These are phyloP conservation scores for Tolypocladium pustulatum DNA, from an alignment of 2,329 filamentous ascomycete species.

Conservation along the genomic window DNA sequence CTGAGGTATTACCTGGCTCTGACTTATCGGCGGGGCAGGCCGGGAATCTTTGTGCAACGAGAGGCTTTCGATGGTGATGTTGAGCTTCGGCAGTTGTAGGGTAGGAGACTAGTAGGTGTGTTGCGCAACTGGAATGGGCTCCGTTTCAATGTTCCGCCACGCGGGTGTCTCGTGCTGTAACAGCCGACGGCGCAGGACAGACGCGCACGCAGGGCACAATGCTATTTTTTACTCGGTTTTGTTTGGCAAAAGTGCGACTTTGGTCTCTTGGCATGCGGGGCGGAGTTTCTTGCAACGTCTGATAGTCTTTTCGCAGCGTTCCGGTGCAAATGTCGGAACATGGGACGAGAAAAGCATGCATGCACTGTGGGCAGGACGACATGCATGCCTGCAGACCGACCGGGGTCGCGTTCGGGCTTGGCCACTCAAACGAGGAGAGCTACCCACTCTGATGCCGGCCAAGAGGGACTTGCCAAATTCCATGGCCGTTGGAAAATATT, in stretches of 20 bases:
- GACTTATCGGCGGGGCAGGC: not conserved
- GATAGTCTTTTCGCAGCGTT: not conserved
- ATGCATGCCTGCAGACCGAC: not conserved
- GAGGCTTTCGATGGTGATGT: not conserved
- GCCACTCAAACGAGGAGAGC: not conserved
- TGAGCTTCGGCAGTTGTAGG: not conserved
- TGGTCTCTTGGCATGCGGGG: not conserved
- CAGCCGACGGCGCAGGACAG: not conserved
- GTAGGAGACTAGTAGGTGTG: not conserved
- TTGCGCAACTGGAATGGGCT: not conserved
- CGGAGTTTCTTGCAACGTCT: not conserved
- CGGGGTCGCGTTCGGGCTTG: not conserved
- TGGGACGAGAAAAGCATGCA: not conserved
- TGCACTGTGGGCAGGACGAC: not conserved
- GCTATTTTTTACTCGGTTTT: not conserved
- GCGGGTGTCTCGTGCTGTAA: not conserved
- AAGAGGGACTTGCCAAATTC: not conserved
- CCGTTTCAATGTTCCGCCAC: not conserved
- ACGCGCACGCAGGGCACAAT: not conserved
- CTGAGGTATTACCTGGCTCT: not conserved
- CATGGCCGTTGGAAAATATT: not conserved
- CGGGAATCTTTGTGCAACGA: not conserved
- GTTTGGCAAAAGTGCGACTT: not conserved
- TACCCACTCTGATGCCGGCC: not conserved
- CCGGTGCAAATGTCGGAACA: not conserved